Evolutionary conservation across 805 yeast species (phyloP).

Genomic region (Ogataea neopini): DNA sequence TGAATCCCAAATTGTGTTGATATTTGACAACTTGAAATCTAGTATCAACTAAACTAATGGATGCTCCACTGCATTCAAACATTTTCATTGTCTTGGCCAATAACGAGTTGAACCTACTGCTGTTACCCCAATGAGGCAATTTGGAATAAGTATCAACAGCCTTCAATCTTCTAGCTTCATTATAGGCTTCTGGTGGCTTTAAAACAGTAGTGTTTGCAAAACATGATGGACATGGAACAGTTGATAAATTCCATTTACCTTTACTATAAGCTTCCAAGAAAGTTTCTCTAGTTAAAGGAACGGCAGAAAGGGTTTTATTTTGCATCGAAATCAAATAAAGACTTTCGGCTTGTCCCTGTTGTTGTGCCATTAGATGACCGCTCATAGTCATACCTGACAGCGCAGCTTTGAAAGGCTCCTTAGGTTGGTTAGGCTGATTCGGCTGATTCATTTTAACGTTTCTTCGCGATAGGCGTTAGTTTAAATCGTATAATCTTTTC

Average conservation of each 20-base stretch:
- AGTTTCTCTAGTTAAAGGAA: slow-evolving; percentile 50
- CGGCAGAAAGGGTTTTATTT: slow-evolving; percentile 22
- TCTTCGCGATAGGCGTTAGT: slow-evolving; percentile 4
- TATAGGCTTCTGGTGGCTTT: slow-evolving; percentile 59
- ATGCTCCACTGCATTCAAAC: slow-evolving; percentile 51
- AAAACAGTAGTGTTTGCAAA: slow-evolving; percentile 47
- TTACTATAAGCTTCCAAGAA: slow-evolving; percentile 56
- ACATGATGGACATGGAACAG: slow-evolving; percentile 57
- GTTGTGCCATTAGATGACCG: slow-evolving; percentile 7
- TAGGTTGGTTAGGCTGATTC: not conserved
- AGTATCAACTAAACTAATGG: slow-evolving; percentile 58
- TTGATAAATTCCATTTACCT: slow-evolving; percentile 58
- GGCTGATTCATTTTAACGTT: slow-evolving; percentile 3
- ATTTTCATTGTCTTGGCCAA: slow-evolving; percentile 40
- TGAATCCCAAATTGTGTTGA: slow-evolving; percentile 47
- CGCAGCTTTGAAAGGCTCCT: slow-evolving; percentile 6
- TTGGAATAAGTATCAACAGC: slow-evolving; percentile 43
- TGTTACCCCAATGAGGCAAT: slow-evolving; percentile 52
- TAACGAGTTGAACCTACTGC: slow-evolving; percentile 39
- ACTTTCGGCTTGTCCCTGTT: slow-evolving; percentile 11
- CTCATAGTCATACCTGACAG: slow-evolving; percentile 4
- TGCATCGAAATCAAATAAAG: slow-evolving; percentile 19
- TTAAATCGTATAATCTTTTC: not conserved
- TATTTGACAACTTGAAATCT: slow-evolving; percentile 50
- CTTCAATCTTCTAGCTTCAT: slow-evolving; percentile 47